These are phyloP conservation scores for Metschnikowia picachoensis DNA, from an alignment of 805 yeast genomes.

Conservation along the genomic window DNA sequence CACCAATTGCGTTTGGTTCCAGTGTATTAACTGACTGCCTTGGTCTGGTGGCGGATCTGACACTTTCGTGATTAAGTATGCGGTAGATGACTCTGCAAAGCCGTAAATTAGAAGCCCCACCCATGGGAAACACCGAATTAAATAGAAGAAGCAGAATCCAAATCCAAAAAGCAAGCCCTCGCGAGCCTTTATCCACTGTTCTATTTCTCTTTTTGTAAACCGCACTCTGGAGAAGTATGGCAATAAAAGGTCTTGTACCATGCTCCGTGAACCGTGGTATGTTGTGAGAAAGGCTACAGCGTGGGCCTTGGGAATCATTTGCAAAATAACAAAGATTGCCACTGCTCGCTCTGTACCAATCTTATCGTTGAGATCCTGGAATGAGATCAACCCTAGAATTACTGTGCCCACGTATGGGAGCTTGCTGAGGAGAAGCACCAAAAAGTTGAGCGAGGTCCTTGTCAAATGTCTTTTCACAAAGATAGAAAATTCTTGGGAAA, in stretches of 20 bases:
- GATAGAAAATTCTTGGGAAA: conserved; percentile 19
- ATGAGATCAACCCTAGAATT: conserved; percentile 41
- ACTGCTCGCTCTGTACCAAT: conserved; percentile 47
- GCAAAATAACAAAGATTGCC: conserved; percentile 31
- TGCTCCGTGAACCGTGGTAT: conserved; percentile 44
- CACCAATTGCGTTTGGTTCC: conserved; percentile 30
- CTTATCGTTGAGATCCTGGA: conserved; percentile 39
- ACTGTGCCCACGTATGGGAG: conserved; percentile 42
- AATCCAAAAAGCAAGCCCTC: conserved; percentile 57
- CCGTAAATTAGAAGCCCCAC: conserved; percentile 47
- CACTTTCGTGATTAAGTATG: conserved; percentile 50
- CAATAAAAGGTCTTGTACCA: conserved; percentile 43
- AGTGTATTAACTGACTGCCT: conserved; percentile 23
- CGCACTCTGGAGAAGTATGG: conserved; percentile 51
- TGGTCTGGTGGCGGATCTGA: conserved; percentile 41
- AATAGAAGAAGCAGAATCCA: conserved; percentile 43
- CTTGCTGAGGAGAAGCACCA: conserved; percentile 30
- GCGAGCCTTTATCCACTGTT: conserved; percentile 49
- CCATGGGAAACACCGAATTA: conserved; percentile 40
- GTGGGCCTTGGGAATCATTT: conserved; percentile 32
- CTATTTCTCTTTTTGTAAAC: conserved; percentile 38
- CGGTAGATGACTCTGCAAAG: conserved; percentile 51
- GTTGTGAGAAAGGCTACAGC: conserved; percentile 37
- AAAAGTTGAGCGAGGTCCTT: conserved; percentile 24
- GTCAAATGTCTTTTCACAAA: conserved; percentile 19